Base-by-base conservation (phyloP, 139 green algal genomes). In the Picochlorum sp. region DNA sequence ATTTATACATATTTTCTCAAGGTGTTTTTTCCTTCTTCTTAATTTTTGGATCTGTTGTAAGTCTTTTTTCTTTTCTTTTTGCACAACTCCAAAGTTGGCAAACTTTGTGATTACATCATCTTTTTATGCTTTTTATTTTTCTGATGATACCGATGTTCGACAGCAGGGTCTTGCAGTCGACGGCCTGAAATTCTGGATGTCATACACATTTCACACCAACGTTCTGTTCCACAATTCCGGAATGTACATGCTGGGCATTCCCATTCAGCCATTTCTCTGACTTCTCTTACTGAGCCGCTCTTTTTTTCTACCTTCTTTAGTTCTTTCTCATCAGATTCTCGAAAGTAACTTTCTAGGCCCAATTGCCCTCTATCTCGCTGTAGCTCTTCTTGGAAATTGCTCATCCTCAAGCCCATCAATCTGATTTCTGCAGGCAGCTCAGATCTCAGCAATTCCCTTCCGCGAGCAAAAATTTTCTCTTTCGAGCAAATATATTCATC, bases 341-440 rank as follows among this genome's bases (percentile, higher is more conserved):
- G 34, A 9, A 41, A 7, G 8, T 41, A 41, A 9, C 8, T 41
- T 41, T 72, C 57, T 4, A 77, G 38, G 1, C 57, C 68, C 38
- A 60, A 58, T 38, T 77, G 70, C 11, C 64, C 57, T 15, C 20
- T 38, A 14, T 60, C 41, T 15, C 45, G 51, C 37, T 34, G 20
- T 30, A 18, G 34, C 34, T 66, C 24, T 62, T 83, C 73, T 10
- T 49, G 8, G 47, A 96, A 89, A 61, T 67, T 73, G 21, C 70
- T 79, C 60, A 91, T 78, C 24, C 88, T 71, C 49, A 96, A 62
- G 1, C 86, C 86, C 75, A 96, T 90, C 3, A 96, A 77, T 26
- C 88, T 78, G 9, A 95, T 44, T 57, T 80, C 73, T 18, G 88
- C 57, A 1, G 84, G 88, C 58, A 88, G 37, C 76, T 96, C 85